Base-by-base conservation (phyloP, 2,329 filamentous ascomycete species). In the Alternaria gaisen region DNA sequence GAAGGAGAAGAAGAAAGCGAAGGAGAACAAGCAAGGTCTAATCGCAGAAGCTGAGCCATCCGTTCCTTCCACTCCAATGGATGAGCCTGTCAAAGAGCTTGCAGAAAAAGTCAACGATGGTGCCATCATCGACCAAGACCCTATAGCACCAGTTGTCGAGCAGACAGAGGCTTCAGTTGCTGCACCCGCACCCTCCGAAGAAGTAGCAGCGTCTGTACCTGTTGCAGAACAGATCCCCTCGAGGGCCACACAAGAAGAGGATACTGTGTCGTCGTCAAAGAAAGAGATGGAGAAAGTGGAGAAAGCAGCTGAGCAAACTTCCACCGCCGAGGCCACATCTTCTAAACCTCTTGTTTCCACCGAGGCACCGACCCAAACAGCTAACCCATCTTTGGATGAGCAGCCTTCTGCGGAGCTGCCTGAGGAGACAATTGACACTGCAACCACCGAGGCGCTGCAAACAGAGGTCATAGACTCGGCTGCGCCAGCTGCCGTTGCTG, bases 261-360 rank as follows among this genome's bases (percentile, higher is more conserved):
- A 64, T 0, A 44, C 30, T 30, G 40, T 60, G 2, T 48, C 61
- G 10, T 43, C 55, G 5, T 61, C 66, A 6, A 70, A 69, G 62
- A 71, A 71, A 48, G 69, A 69, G 16, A 67, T 67, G 55, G 72
- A 72, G 53, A 71, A 71, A 41, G 68, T 61, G 5, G 70, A 71
- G 60, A 72, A 71, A 47, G 56, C 55, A 4, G 58, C 56, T 12
- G 70, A 70, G 46, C 65, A 58, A 48, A 62, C 43, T 22, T 61
- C 62, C 14, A 24, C 56, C 5, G 40, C 53, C 1, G 58, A 67
- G 12, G 34, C 43, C 43, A 50, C 58, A 28, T n/a, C 44, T 43
- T 43, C 58, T 26, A 56, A 50, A 5, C 26, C 56, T 20, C 6
- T 28, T 4, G 12, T 53, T 7, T 28, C 34, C 14, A 14, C 38